Conservation (phyloP, 192 early-diverging fungal species). For the Pilobolus umbonatus region DNA sequence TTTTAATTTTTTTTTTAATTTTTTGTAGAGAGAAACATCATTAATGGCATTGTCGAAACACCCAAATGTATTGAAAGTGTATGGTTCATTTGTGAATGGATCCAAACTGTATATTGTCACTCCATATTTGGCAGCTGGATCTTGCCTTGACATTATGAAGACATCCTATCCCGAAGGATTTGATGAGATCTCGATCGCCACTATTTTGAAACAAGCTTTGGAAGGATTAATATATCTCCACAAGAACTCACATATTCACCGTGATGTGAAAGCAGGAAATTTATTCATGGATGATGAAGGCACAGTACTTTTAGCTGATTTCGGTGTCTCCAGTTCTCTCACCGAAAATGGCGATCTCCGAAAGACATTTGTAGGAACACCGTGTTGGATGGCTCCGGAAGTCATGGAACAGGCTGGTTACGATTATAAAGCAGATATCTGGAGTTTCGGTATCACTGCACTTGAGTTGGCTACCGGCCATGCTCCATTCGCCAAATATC, state of each 20-base stretch:
- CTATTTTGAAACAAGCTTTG: constrained; percentile 71
- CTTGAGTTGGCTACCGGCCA: constrained; percentile 82
- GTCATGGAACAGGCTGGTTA: constrained; percentile 90
- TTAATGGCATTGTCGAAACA: constrained; percentile 85
- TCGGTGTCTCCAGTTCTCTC: constrained; percentile 63
- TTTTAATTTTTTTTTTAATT: neutral
- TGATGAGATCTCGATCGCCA: constrained; percentile 72
- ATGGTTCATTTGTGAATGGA: constrained; percentile 77
- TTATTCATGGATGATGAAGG: constrained; percentile 62
- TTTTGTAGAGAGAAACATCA: constrained; percentile 67
- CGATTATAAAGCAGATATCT: constrained; percentile 86
- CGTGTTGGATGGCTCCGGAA: constrained; percentile 68
- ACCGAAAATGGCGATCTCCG: constrained; percentile 60
- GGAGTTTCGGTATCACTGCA: constrained; percentile 87
- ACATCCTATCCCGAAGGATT: constrained; percentile 72
- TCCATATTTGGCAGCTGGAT: constrained; percentile 73
- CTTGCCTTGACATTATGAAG: constrained; percentile 87
- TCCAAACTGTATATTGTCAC: constrained; percentile 82
- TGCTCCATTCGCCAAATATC: constrained; percentile 83
- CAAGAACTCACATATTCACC: constrained; percentile 61
- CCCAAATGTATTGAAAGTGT: constrained; percentile 76
- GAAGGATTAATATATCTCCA: constrained; percentile 64
- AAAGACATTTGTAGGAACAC: constrained; percentile 71
- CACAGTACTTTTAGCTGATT: constrained; percentile 58
- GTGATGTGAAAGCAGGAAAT: constrained; percentile 71